phyloP scores from a whole-genome alignment of 495 filamentous ascomycete species.

The Cairneyella variabilis region DNA sequence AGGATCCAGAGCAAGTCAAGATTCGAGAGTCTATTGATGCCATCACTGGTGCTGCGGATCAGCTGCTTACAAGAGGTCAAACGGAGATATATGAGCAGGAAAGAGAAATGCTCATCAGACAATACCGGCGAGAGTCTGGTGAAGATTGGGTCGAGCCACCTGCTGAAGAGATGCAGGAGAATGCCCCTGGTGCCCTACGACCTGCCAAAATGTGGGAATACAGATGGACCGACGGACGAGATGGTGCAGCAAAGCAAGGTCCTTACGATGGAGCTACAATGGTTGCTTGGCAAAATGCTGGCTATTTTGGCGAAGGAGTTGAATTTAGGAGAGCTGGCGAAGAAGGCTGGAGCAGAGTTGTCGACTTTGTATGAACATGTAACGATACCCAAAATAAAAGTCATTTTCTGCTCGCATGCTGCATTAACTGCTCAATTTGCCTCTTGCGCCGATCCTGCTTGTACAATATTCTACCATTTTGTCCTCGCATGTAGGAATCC shows the following conservation, averaged over 20 bases:
- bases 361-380: constrained; percentile 52
- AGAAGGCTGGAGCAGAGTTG: constrained; percentile 57
- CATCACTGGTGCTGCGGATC: constrained; percentile 86
- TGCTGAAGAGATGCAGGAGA: constrained; percentile 11
- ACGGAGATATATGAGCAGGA: constrained; percentile 86
- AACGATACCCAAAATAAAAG: constrained; percentile 18
- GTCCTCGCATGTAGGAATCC: not conserved
- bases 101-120: constrained; percentile 76
- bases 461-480: constrained; percentile 11
- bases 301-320: constrained; percentile 91
- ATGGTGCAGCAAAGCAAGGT: constrained; percentile 73
- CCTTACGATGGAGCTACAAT: constrained; percentile 83
- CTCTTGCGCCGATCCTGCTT: constrained; percentile 10
- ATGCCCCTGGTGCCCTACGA: constrained; percentile 11
- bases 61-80: constrained; percentile 74
- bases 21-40: constrained; percentile 70
- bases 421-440: not conserved
- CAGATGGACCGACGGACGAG: constrained; percentile 84
- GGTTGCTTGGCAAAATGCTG: constrained; percentile 82
- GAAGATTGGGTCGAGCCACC: constrained; percentile 80
- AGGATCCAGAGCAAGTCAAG: constrained; percentile 66
- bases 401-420: not conserved
- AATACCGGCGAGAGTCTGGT: constrained; percentile 82
- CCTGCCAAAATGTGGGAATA: constrained; percentile 74
- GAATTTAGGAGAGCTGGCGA: constrained; percentile 72